These are phyloP conservation scores for Boletus sp. DNA, from an alignment of 768 basidiomycete species.

Conservation along the genomic window DNA sequence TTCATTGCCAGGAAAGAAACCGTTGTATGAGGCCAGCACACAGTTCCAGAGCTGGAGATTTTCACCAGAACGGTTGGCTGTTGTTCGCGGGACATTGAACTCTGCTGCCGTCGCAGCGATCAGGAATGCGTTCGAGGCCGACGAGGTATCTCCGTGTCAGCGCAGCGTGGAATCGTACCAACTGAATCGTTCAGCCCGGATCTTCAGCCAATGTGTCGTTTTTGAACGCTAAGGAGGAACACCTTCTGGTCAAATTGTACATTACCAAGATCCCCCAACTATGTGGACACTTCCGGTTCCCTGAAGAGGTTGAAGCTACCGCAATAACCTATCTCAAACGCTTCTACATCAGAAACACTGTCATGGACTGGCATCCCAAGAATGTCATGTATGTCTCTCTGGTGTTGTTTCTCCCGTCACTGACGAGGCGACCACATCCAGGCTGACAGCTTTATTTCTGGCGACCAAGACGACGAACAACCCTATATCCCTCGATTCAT, in stretches of 20 bases:
- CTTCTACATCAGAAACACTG: constrained; percentile 96
- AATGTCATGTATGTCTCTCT: constrained; percentile 80
- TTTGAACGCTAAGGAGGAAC: constrained; percentile 75
- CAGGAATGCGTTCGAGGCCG: constrained; percentile 70
- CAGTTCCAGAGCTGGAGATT: constrained; percentile 90
- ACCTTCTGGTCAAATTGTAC: constrained; percentile 86
- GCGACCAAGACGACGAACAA: constrained; percentile 98
- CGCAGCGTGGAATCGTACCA: not conserved
- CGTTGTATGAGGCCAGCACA: constrained; percentile 75
- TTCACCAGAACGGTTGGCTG: constrained; percentile 61
- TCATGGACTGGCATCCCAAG: constrained; percentile 99
- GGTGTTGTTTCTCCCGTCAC: not conserved
- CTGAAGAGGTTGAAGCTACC: constrained; percentile 91
- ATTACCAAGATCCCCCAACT: constrained; percentile 81
- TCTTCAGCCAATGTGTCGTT: constrained; percentile 75
- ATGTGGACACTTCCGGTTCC: constrained; percentile 82
- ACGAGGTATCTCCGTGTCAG: constrained; percentile 54
- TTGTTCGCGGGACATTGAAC: constrained; percentile 68
- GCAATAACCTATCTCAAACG: constrained; percentile 91
- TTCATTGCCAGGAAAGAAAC: constrained; percentile 17
- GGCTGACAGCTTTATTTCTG: constrained; percentile 93
- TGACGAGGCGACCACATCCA: constrained; percentile 31
- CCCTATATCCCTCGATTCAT: constrained; percentile 83
- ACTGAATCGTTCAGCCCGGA: constrained; percentile 52
- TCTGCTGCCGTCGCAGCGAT: constrained; percentile 74